Percentiles rank a stretch among this genome's conserved stretches.
Evolutionary conservation across 768 basidiomycete species (phyloP).

Genomic region (Trichaptum fuscoviolaceum): DNA sequence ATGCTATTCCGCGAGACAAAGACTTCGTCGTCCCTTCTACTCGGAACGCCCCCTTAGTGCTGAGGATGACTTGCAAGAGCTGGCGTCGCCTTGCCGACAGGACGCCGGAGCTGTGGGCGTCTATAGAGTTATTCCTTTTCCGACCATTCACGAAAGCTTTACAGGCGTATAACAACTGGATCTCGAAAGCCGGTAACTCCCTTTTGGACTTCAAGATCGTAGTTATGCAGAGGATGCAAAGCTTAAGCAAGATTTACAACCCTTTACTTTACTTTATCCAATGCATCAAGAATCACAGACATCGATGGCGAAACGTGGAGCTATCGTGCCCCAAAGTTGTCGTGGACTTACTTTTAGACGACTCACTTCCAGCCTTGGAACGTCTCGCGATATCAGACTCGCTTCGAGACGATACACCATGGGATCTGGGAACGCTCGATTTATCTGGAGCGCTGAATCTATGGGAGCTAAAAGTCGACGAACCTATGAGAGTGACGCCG

Average conservation of each 20-base stretch:
- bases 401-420: neutral
- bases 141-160: neutral
- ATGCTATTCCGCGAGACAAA: neutral
- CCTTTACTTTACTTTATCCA: neutral
- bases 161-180: neutral
- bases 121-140: neutral
- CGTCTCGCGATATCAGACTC: neutral
- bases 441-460: neutral
- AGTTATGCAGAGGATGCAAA: neutral
- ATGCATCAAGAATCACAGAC: neutral
- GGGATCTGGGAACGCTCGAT: neutral
- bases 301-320: neutral
- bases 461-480: neutral
- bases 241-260: neutral
- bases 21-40: neutral
- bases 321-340: neutral
- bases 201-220: neutral
- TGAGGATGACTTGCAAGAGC: neutral
- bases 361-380: neutral
- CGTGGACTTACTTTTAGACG: neutral
- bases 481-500: neutral
- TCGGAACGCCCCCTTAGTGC: neutral
- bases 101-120: neutral
- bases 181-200: neutral
- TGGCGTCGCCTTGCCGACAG: neutral